These are phyloP conservation scores for Collybia mongolica DNA, from an alignment of 768 basidiomycete genomes.

Conservation along the genomic window DNA sequence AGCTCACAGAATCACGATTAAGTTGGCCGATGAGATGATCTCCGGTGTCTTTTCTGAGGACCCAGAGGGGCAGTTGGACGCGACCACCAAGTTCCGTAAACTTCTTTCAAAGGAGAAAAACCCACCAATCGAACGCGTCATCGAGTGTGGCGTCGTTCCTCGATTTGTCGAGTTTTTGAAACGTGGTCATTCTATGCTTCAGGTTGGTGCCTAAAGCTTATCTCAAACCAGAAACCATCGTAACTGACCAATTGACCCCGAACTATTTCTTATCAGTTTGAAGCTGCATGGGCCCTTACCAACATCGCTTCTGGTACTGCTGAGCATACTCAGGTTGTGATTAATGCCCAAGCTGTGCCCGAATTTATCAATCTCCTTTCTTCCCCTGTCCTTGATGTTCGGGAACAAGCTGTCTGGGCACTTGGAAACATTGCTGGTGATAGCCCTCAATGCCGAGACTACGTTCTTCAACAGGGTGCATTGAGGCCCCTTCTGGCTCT, in stretches of 20 bases:
- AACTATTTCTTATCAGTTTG: slow-evolving; percentile 58
- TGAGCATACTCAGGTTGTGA: slow-evolving; percentile 97
- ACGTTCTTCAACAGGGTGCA: slow-evolving; percentile 92
- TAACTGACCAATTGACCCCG: slow-evolving; percentile 4
- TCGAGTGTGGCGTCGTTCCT: slow-evolving; percentile 94
- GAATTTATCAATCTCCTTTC: slow-evolving; percentile 96
- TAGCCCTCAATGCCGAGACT: slow-evolving; percentile 95
- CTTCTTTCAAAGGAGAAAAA: slow-evolving; percentile 99
- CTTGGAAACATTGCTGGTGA: slow-evolving; percentile 99
- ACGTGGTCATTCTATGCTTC: slow-evolving; percentile 78
- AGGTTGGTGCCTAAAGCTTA: slow-evolving; percentile 42
- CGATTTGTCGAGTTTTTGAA: slow-evolving; percentile 95
- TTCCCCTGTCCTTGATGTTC: slow-evolving; percentile 92
- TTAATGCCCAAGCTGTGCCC: slow-evolving; percentile 90
- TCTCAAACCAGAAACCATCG: background rate
- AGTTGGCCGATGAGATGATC: slow-evolving; percentile 93
- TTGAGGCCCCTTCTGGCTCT: slow-evolving; percentile 87
- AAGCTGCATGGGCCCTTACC: slow-evolving; percentile 97
- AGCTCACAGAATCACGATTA: slow-evolving; percentile 14
- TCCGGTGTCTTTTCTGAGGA: slow-evolving; percentile 90
- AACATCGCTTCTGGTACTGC: slow-evolving; percentile 99
- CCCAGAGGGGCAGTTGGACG: slow-evolving; percentile 89
- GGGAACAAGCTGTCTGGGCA: slow-evolving; percentile 99
- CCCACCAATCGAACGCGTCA: slow-evolving; percentile 97
- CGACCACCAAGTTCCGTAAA: slow-evolving; percentile 98